Evolutionary conservation across 208 protist genomes (phyloP).

Genomic region (Acanthamoeba healyi): DNA sequence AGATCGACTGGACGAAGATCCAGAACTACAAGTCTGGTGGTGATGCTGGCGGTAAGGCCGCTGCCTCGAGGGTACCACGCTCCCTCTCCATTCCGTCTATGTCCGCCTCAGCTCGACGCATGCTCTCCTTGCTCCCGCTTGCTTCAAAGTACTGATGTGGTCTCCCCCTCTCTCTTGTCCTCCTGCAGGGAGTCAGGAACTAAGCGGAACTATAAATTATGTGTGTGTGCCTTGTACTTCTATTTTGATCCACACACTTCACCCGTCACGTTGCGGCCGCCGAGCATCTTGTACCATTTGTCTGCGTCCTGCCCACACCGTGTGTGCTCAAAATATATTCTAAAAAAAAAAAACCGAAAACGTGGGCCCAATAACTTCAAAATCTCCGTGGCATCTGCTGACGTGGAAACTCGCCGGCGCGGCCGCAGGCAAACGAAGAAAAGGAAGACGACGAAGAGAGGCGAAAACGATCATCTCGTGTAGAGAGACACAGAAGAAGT

Average conservation of each 20-base stretch:
- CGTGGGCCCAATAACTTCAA: neutral
- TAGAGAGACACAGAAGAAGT: neutral
- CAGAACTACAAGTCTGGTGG: conserved; percentile 68
- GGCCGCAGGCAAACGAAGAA: too few relatives aligned
- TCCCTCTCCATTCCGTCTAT: too few relatives aligned
- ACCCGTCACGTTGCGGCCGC: neutral
- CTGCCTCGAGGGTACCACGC: conserved; percentile 16
- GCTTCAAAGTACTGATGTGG: too few relatives aligned
- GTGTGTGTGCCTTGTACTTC: neutral
- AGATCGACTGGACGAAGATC: conserved; percentile 90
- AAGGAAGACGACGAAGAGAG: neutral
- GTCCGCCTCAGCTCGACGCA: too few relatives aligned
- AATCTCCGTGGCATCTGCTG: too few relatives aligned
- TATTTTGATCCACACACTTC: neutral
- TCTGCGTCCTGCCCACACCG: neutral
- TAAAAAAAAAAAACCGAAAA: too few relatives aligned
- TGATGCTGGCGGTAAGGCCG: conserved; percentile 40
- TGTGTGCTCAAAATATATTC: conserved; percentile 19
- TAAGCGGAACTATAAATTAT: conserved; percentile 47
- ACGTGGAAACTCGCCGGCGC: too few relatives aligned
- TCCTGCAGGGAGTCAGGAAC: neutral
- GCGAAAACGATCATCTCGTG: neutral
- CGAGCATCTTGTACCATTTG: conserved; percentile 45
- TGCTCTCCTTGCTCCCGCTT: too few relatives aligned
- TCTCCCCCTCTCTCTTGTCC: neutral